These are phyloP conservation scores for Rhododendron henanense DNA, from an alignment of 148 eudicot species.

Conservation along the genomic window DNA sequence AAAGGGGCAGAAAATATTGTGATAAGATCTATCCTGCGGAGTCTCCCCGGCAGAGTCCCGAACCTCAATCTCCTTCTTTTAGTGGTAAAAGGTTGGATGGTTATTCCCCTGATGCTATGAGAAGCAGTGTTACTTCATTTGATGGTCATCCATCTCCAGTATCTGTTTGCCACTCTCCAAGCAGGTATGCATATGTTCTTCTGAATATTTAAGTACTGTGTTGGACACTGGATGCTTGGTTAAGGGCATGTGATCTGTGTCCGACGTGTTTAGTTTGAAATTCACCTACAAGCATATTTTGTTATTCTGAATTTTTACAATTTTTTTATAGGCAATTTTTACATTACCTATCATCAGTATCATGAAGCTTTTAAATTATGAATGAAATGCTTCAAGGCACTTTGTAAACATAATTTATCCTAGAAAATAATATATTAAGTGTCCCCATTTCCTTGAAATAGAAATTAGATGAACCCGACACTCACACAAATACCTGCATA, in stretches of 20 bases:
- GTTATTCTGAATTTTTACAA: neutral
- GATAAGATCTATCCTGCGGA: constrained; percentile 75
- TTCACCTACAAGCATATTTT: neutral
- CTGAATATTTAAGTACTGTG: neutral
- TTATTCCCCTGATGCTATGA: constrained; percentile 23
- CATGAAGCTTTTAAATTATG: neutral
- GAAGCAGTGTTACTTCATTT: constrained; percentile 29
- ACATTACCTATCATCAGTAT: neutral
- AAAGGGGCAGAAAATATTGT: constrained; percentile 39
- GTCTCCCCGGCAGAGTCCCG: constrained; percentile 70
- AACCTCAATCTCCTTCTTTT: constrained; percentile 49
- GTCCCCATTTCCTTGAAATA: neutral
- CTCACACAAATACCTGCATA: neutral
- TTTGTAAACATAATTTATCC: neutral
- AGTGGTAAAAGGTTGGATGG: constrained; percentile 43
- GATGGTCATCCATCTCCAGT: constrained; percentile 33
- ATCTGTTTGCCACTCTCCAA: constrained; percentile 44
- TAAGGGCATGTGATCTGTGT: neutral
- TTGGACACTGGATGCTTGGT: neutral
- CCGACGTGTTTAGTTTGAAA: neutral
- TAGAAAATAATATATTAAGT: neutral
- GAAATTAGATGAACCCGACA: neutral
- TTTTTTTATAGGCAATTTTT: neutral
- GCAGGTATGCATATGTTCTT: constrained; percentile 36
- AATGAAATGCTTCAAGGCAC: neutral